phyloP scores from a whole-genome alignment of 2,329 filamentous ascomycete genomes.

The Grosmannia huntii region DNA sequence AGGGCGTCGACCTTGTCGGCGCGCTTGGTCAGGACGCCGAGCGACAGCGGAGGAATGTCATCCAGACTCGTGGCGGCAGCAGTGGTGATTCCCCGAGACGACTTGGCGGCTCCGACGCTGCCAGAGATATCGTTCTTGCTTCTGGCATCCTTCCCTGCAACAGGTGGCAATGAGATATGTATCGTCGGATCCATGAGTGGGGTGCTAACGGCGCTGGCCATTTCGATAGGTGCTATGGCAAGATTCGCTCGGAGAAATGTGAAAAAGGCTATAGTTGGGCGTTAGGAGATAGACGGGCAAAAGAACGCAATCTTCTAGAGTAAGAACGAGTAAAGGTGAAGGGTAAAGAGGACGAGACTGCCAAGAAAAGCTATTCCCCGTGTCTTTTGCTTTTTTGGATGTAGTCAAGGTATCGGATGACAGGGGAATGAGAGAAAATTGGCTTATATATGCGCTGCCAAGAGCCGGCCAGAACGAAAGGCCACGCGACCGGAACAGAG shows the following conservation, averaged over 20 bases:
- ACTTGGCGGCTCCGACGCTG: not conserved
- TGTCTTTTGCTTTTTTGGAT: not conserved
- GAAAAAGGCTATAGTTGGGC: conserved; percentile 64
- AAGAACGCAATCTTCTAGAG: not conserved
- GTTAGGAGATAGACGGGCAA: conserved; percentile 1
- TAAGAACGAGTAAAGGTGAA: not conserved
- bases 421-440: not conserved
- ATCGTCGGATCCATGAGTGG: conserved; percentile 45
- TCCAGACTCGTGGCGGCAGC: conserved; percentile 23
- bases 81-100: conserved; percentile 20
- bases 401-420: not conserved
- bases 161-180: not conserved
- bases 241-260: conserved; percentile 72
- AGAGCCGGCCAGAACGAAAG: not conserved
- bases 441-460: not conserved
- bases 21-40: conserved; percentile 40
- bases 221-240: conserved; percentile 47
- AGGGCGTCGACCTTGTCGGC: conserved; percentile 55
- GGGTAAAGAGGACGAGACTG: not conserved
- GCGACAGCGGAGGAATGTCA: conserved; percentile 50
- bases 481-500: conserved; percentile 2
- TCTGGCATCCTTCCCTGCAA: not conserved
- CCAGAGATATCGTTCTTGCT: not conserved
- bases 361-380: not conserved
- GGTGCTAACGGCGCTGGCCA: conserved; percentile 53